Evolutionary conservation across 2,329 filamentous ascomycete genomes (phyloP).

Genomic region (Ophiocordyceps unilateralis): DNA sequence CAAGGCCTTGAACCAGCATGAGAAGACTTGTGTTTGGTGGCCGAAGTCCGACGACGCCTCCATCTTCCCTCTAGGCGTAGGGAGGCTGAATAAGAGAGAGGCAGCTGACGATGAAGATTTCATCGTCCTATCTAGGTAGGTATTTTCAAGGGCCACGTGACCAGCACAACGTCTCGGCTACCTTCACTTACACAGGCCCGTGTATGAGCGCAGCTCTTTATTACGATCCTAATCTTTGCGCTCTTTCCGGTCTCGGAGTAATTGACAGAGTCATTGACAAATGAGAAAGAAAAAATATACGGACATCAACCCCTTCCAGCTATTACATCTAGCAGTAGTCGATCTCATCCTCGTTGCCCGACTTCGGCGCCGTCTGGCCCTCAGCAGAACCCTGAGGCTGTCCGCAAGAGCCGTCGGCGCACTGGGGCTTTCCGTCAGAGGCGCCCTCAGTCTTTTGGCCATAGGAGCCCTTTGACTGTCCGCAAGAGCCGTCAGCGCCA

Average conservation of each 20-base stretch:
- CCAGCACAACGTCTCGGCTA: background rate
- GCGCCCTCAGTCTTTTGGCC: background rate
- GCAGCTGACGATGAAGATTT: background rate
- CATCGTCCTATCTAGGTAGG: no score
- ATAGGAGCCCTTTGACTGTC: background rate
- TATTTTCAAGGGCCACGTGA: background rate
- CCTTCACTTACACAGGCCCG: no score
- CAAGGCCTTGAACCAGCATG: conserved; percentile 34
- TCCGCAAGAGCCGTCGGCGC: no score
- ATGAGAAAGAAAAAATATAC: no score
- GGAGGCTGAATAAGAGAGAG: no score
- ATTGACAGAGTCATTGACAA: background rate
- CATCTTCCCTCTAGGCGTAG: background rate
- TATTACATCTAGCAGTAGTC: no score
- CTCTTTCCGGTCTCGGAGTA: background rate
- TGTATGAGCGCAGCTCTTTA: background rate
- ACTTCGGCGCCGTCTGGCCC: no score
- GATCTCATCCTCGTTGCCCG: no score
- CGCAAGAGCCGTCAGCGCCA: background rate
- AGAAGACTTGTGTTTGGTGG: conserved; percentile 25
- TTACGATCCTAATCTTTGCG: background rate
- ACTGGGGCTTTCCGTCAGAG: background rate
- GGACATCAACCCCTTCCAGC: no score
- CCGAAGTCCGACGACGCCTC: conserved; percentile 19
- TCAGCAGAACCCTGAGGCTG: no score